Percentiles rank a stretch among this genome's conserved stretches.
These are phyloP conservation scores for Aspergillus flavus DNA, from an alignment of 2,329 filamentous ascomycete species.

Conservation along the genomic window DNA sequence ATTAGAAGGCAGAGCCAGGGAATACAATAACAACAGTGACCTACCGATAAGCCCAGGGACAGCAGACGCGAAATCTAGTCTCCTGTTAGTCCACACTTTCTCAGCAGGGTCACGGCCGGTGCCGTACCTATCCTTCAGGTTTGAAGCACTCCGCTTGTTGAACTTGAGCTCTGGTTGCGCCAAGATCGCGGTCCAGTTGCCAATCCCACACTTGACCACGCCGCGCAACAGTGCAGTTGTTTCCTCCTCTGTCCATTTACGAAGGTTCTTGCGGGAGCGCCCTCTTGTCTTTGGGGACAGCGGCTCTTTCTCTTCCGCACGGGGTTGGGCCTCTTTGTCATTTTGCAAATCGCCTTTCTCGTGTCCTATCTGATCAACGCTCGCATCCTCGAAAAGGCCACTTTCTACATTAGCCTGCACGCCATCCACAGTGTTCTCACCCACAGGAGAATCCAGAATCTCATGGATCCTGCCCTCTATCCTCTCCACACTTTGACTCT, in stretches of 20 bases:
- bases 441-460: slow-evolving; percentile 34
- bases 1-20: neutral
- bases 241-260: slow-evolving; percentile 64
- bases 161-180: slow-evolving; percentile 60
- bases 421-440: slow-evolving; percentile 21
- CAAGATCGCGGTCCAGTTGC: slow-evolving; percentile 66
- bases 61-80: slow-evolving; percentile 56
- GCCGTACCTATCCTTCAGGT: slow-evolving; percentile 62
- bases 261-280: slow-evolving; percentile 52
- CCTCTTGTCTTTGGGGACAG: slow-evolving; percentile 37
- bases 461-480: slow-evolving; percentile 40
- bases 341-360: slow-evolving; percentile 14
- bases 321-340: slow-evolving; percentile 5
- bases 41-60: slow-evolving; percentile 51
- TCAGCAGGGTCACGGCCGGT: neutral
- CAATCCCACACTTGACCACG: slow-evolving; percentile 63
- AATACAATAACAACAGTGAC: slow-evolving; percentile 6
- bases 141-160: slow-evolving; percentile 60
- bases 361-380: slow-evolving; percentile 1
- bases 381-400: slow-evolving; percentile 10
- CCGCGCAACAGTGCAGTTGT: slow-evolving; percentile 60
- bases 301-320: slow-evolving; percentile 22
- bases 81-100: slow-evolving; percentile 4
- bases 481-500: slow-evolving; percentile 31
- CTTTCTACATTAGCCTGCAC: slow-evolving; percentile 20